A percentile compares a stretch with the other conserved stretches of the same genome.
These are phyloP conservation scores for Glarea lozoyensis DNA, from an alignment of 495 filamentous ascomycete genomes.

Conservation along the genomic window DNA sequence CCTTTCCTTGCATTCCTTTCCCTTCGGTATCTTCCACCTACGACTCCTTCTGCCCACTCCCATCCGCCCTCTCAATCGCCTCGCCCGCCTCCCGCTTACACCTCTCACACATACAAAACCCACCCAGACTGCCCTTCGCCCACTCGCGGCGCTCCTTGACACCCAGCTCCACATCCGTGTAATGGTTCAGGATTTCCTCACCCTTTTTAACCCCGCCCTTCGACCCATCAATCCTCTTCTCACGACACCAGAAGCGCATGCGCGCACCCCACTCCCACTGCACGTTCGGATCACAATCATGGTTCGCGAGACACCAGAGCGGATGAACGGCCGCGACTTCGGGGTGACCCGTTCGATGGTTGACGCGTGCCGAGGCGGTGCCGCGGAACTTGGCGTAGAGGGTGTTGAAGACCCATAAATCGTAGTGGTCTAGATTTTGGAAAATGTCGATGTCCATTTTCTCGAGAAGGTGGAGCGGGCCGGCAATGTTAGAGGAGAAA, in stretches of 20 bases:
- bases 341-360: slow-evolving; percentile 57
- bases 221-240: slow-evolving; percentile 29
- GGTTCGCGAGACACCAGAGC: slow-evolving; percentile 65
- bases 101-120: slow-evolving; percentile 72
- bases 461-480: slow-evolving; percentile 75
- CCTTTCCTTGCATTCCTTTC: no score
- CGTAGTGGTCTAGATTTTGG: slow-evolving; percentile 50
- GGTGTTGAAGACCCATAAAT: slow-evolving; percentile 91
- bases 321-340: slow-evolving; percentile 64
- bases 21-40: no score
- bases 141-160: slow-evolving; percentile 81
- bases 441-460: slow-evolving; percentile 90
- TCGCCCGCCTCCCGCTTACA: slow-evolving; percentile 47
- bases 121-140: slow-evolving; percentile 77
- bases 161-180: slow-evolving; percentile 76
- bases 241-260: slow-evolving; percentile 55
- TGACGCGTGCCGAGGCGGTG: slow-evolving; percentile 77
- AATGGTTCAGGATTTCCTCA: slow-evolving; percentile 85
- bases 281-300: slow-evolving; percentile 90
- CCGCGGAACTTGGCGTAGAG: slow-evolving; percentile 89
- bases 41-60: no score
- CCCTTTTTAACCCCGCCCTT: slow-evolving; percentile 56
- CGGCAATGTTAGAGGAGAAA: slow-evolving; percentile 75
- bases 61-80: no score
- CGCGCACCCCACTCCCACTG: slow-evolving; percentile 87